Conservation (phyloP, 306 rosid species). For the Gleditsia sinensis region DNA sequence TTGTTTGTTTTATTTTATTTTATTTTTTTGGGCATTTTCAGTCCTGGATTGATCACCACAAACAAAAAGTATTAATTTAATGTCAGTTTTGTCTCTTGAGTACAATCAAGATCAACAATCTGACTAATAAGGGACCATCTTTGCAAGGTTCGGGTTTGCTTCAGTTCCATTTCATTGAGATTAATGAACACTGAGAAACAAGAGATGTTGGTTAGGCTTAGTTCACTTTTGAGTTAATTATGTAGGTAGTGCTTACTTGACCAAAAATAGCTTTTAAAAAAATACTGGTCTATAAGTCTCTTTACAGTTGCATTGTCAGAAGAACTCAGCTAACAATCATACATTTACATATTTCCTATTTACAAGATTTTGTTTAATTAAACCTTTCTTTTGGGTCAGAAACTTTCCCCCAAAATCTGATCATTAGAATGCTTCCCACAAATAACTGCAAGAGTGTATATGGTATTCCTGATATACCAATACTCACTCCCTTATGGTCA, state of each 20-base stretch:
- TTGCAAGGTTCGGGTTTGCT: background rate
- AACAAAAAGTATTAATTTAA: background rate
- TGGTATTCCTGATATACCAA: background rate
- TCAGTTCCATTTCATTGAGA: slow-evolving; percentile 1
- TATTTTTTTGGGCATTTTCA: background rate
- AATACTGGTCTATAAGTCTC: background rate
- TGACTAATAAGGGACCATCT: background rate
- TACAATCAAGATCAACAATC: slow-evolving; percentile 10
- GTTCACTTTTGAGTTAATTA: background rate
- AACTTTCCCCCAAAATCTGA: background rate
- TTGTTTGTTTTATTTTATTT: no score
- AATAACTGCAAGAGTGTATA: background rate
- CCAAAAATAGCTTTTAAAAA: background rate
- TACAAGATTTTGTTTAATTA: background rate
- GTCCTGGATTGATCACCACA: background rate
- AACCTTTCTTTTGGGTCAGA: background rate
- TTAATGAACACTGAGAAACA: slow-evolving; percentile 7
- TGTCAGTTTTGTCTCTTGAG: background rate
- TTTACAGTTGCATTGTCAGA: background rate
- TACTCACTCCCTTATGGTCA: background rate
- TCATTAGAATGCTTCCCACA: background rate
- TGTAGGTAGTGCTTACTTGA: background rate
- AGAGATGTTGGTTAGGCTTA: slow-evolving; percentile 15
- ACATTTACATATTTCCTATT: background rate
- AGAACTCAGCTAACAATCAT: slow-evolving; percentile 8